These are phyloP conservation scores for Oryza nivara DNA, from an alignment of 176 grass and related monocot genomes.

Conservation along the genomic window DNA sequence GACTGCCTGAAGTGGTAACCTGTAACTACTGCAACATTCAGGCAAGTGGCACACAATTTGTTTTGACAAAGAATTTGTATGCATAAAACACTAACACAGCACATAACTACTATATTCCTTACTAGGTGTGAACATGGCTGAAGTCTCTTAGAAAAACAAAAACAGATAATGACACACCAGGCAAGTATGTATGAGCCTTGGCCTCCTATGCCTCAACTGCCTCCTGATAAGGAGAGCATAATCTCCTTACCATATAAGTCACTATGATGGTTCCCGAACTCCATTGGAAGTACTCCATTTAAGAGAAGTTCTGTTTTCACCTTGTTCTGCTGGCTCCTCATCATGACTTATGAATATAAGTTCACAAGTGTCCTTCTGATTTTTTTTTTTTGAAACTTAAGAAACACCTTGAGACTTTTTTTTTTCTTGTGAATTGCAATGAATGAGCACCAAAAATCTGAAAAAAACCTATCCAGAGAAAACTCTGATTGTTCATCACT, in stretches of 20 bases:
- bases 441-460: not conserved
- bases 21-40: not conserved
- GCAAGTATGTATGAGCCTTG: slow-evolving; percentile 2
- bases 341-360: slow-evolving; percentile 33
- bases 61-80: not conserved
- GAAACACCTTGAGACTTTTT: not conserved
- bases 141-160: slow-evolving; percentile 26
- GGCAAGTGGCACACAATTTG: not conserved
- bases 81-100: slow-evolving; percentile 9
- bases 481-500: not conserved
- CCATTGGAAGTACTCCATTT: slow-evolving; percentile 39
- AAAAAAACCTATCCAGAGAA: slow-evolving; percentile 16
- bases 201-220: slow-evolving; percentile 41
- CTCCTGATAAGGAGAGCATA: slow-evolving; percentile 37
- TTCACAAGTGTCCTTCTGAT: slow-evolving; percentile 23
- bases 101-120: slow-evolving; percentile 43
- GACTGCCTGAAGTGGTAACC: not conserved
- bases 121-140: slow-evolving; percentile 14
- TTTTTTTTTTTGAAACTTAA: not conserved
- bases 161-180: slow-evolving; percentile 32
- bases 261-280: slow-evolving; percentile 34
- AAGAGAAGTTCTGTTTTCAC: slow-evolving; percentile 41
- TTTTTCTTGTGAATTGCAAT: slow-evolving; percentile 6
- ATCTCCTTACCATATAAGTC: slow-evolving; percentile 47
- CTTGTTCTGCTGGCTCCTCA: slow-evolving; percentile 28